Evolutionary conservation across 768 basidiomycete species (phyloP).

Genomic region (Omphalotus guepiniiformis): DNA sequence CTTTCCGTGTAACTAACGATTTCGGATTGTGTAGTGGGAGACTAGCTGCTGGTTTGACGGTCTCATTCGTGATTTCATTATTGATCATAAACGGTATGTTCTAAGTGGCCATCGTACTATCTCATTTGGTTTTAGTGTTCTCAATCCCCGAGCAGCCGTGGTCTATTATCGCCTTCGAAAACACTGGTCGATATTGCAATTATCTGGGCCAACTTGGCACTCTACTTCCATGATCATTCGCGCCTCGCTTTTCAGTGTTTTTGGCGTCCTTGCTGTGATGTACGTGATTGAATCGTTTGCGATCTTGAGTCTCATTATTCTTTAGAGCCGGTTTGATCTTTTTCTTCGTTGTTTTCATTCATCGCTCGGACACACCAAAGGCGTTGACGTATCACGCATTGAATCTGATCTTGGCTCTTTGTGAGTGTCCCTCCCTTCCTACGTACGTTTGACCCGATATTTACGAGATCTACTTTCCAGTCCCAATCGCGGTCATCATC

Average conservation of each 20-base stretch:
- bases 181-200: slow-evolving; percentile 1
- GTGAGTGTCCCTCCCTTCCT: not conserved
- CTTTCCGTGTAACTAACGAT: not conserved
- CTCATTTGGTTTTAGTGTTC: not conserved
- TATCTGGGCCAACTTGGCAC: not conserved
- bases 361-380: not conserved
- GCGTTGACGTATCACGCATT: not conserved
- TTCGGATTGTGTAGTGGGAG: not conserved
- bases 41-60: not conserved
- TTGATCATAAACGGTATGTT: not conserved
- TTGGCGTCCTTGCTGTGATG: not conserved
- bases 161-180: not conserved
- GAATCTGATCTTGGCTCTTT: not conserved
- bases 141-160: not conserved
- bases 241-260: not conserved
- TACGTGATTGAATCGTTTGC: not conserved
- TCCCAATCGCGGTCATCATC: not conserved
- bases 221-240: slow-evolving; percentile 1
- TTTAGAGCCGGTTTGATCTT: not conserved
- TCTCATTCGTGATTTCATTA: not conserved
- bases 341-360: not conserved
- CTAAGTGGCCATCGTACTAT: too few species aligned
- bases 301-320: not conserved
- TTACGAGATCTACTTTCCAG: not conserved
- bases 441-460: too few species aligned